Evolutionary conservation across 306 rosid species (phyloP).

Genomic region (Lathyrus aphaca): DNA sequence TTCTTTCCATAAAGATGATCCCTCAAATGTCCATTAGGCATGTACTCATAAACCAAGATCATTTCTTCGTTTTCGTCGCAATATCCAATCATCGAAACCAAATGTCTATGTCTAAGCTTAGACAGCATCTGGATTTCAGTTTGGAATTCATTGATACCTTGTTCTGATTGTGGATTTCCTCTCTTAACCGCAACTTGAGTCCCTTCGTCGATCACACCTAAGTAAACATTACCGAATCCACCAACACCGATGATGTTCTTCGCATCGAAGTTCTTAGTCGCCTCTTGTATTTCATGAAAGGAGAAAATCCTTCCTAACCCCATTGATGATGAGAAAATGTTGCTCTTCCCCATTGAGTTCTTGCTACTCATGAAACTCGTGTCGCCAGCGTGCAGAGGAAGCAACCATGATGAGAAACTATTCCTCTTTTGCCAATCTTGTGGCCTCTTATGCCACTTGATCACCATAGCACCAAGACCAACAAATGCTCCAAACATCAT

Average conservation of each 20-base stretch:
- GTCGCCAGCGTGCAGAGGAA: conserved; percentile 63
- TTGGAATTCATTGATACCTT: conserved; percentile 63
- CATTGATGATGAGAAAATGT: conserved; percentile 50
- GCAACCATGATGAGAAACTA: conserved; percentile 70
- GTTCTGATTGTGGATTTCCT: conserved; percentile 74
- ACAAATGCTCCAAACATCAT: conserved; percentile 71
- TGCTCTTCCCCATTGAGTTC: conserved; percentile 55
- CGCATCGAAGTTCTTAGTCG: conserved; percentile 60
- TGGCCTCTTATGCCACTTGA: conserved; percentile 72
- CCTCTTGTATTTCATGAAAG: conserved; percentile 57
- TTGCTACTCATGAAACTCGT: conserved; percentile 58
- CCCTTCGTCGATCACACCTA: conserved; percentile 60
- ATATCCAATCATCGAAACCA: conserved; percentile 65
- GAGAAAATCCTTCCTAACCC: conserved; percentile 60
- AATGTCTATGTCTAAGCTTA: conserved; percentile 63
- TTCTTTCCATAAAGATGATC: conserved; percentile 72
- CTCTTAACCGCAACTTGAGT: conserved; percentile 63
- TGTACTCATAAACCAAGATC: conserved; percentile 66
- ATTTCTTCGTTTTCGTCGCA: conserved; percentile 64
- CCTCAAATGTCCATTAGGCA: conserved; percentile 62
- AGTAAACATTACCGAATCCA: conserved; percentile 64
- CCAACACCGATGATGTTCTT: conserved; percentile 63
- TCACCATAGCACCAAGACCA: conserved; percentile 67
- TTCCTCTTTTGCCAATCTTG: conserved; percentile 70
- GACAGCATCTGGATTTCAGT: conserved; percentile 70